phyloP scores from a whole-genome alignment of 257 asterid species.

The Osmanthus fragrans region DNA sequence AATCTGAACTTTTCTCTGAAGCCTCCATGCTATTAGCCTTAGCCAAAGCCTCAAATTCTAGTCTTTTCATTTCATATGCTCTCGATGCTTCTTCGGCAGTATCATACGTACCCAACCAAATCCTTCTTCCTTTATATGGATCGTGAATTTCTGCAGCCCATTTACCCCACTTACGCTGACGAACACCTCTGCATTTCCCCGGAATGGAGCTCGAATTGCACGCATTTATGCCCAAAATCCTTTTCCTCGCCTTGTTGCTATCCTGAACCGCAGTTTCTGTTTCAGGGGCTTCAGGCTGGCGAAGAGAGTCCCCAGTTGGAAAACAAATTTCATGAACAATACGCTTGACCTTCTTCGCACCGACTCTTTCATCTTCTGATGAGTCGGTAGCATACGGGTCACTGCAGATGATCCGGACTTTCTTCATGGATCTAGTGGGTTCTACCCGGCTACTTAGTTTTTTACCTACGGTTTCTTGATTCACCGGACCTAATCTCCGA shows the following conservation, averaged over 20 bases:
- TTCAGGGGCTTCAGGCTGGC: conserved; percentile 6
- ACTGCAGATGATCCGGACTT: conserved; percentile 34
- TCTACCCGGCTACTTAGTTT: conserved; percentile 18
- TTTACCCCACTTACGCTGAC: conserved; percentile 64
- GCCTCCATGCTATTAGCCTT: background rate
- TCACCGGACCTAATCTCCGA: conserved; percentile 21
- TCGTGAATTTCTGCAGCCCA: conserved; percentile 70
- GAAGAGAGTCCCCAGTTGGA: conserved; percentile 15
- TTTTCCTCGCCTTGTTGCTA: conserved; percentile 34
- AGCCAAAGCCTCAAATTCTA: conserved; percentile 37
- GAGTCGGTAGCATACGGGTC: conserved; percentile 62
- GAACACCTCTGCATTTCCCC: conserved; percentile 41
- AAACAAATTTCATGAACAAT: conserved; percentile 33
- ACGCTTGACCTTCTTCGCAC: conserved; percentile 25
- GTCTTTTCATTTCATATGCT: conserved; percentile 40
- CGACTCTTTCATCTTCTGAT: conserved; percentile 41
- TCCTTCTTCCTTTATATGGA: conserved; percentile 40
- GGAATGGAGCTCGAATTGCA: conserved; percentile 7
- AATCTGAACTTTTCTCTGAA: background rate
- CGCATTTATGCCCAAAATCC: conserved; percentile 25
- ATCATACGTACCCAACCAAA: conserved; percentile 57
- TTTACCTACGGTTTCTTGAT: conserved; percentile 18
- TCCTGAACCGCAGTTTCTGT: conserved; percentile 33
- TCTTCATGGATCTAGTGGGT: conserved; percentile 17
- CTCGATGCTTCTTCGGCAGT: conserved; percentile 49